Evolutionary conservation across 2,329 filamentous ascomycete species (phyloP).

Genomic region (Macrophomina tecta): DNA sequence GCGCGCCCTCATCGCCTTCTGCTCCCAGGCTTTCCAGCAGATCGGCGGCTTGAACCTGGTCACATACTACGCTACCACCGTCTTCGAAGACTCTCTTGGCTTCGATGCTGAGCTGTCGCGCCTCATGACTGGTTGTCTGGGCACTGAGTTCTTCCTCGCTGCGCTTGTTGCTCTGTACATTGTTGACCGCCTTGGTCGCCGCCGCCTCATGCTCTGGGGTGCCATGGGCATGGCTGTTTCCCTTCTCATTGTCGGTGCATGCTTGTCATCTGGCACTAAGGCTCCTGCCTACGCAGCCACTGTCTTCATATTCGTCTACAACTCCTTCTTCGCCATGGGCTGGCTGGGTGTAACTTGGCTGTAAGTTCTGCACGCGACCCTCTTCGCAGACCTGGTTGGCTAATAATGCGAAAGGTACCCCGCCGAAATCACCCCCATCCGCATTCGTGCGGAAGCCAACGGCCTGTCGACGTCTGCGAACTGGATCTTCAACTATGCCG

Average conservation of each 20-base stretch:
- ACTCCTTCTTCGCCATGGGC: slow-evolving; percentile 60
- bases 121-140: slow-evolving; percentile 30
- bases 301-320: slow-evolving; percentile 61
- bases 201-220: slow-evolving; percentile 41
- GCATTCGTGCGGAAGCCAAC: slow-evolving; percentile 45
- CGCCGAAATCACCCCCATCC: slow-evolving; percentile 52
- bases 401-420: slow-evolving; percentile 48
- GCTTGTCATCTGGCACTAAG: not conserved
- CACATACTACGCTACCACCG: slow-evolving; percentile 26
- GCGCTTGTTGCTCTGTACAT: slow-evolving; percentile 36
- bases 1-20: slow-evolving; percentile 64
- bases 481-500: slow-evolving; percentile 48
- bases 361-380: not conserved
- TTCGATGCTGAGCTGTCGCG: slow-evolving; percentile 2
- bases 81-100: slow-evolving; percentile 28
- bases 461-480: slow-evolving; percentile 45
- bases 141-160: slow-evolving; percentile 37
- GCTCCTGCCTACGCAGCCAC: slow-evolving; percentile 48
- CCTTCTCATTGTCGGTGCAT: slow-evolving; percentile 37
- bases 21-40: slow-evolving; percentile 69
- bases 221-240: slow-evolving; percentile 38
- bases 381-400: not conserved
- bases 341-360: slow-evolving; percentile 55
- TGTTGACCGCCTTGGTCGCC: slow-evolving; percentile 38
- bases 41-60: slow-evolving; percentile 56